These are phyloP conservation scores for Citrus sp. DNA, from an alignment of 345 rosid genomes.

Conservation along the genomic window DNA sequence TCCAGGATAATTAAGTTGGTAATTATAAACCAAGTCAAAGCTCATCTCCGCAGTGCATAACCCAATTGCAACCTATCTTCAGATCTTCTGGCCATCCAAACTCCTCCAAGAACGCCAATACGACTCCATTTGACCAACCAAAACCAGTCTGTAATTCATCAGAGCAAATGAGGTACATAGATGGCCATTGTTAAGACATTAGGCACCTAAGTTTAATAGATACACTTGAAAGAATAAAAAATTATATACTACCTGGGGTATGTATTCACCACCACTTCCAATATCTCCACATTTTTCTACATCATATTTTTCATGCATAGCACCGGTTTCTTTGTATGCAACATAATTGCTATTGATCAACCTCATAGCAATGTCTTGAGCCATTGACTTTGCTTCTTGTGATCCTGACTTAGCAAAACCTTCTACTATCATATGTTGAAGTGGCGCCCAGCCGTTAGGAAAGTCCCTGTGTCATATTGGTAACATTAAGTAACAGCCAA, in stretches of 20 bases:
- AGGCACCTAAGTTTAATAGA: neutral
- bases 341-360: slow-evolving; percentile 72
- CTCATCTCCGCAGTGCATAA: neutral
- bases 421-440: slow-evolving; percentile 75
- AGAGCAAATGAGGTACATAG: neutral
- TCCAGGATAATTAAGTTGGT: too few species aligned
- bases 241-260: slow-evolving; percentile 23
- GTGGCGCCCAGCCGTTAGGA: slow-evolving; percentile 96
- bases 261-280: slow-evolving; percentile 48
- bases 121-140: slow-evolving; percentile 96
- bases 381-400: slow-evolving; percentile 54
- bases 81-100: slow-evolving; percentile 83
- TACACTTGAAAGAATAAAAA: neutral
- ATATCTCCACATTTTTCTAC: slow-evolving; percentile 41
- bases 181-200: neutral
- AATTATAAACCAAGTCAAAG: too few species aligned
- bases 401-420: slow-evolving; percentile 57
- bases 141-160: slow-evolving; percentile 71
- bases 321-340: slow-evolving; percentile 53
- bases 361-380: slow-evolving; percentile 65
- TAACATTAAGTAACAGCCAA: neutral
- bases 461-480: slow-evolving; percentile 58
- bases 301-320: slow-evolving; percentile 49
- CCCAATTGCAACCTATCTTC: slow-evolving; percentile 37
- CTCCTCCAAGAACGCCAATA: slow-evolving; percentile 78